Evolutionary conservation across 2,329 filamentous ascomycete genomes (phyloP), one percentile per base, ranked within the genome.

Genomic region (Pseudocercospora musae): DNA sequence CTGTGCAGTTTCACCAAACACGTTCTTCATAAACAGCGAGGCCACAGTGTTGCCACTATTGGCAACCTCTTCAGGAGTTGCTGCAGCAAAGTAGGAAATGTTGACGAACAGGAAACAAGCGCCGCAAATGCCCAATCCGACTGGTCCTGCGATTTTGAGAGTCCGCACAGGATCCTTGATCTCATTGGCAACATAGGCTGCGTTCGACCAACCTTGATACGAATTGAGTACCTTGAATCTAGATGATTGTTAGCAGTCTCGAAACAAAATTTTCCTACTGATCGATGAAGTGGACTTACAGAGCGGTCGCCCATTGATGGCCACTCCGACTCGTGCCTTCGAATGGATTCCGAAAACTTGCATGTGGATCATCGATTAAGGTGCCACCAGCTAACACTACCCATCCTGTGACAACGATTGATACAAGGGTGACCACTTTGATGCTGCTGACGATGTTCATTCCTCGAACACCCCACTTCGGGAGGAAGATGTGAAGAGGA

Each of bases 141-240:
- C 85, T 85, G 65, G 86, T 82, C 78, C 62, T 13, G 62, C 62
- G 48, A 64, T 64, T 37, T 64, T 64, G 33, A 64, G 58, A 2
- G 62, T 64, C 8, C 62, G 54, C 5, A 64, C 58, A n/a, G 62
- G 62, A 9, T 57, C 21, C 15, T 81, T 82, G 66, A 87, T 81
- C 72, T 88, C 85, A 58, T 86, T 86, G 60, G 84, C 82, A 2
- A 88, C 79, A 64, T 86, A 85, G 72, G 87, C 87, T 0, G 84
- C 82, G 62, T 87, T 87, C 9, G 79, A 75, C 62, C 81, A 66
- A 1, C 64, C 64, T 11, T 54, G 53, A 49, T 61, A 66, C 52
- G 59, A 60, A 25, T 60, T 57, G 42, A 60, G 65, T 29, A 88
- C 82, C 58, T 82, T 86, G 55, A 85, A 79, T n/a, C 57, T 59